These are phyloP conservation scores for Ceratocystis destructans DNA, from an alignment of 2,329 filamentous ascomycete species.

Conservation along the genomic window DNA sequence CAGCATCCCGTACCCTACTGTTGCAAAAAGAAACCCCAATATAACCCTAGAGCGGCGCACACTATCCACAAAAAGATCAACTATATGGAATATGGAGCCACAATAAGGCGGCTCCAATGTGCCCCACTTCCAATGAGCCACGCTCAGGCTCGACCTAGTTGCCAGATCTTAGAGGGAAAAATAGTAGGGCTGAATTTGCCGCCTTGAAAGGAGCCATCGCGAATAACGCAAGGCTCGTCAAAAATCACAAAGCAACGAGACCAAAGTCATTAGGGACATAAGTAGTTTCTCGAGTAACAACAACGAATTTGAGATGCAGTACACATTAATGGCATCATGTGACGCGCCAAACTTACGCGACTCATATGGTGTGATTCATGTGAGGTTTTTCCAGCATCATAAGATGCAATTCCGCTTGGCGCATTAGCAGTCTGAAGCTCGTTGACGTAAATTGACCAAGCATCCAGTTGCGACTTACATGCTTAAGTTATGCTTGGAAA, in stretches of 20 bases:
- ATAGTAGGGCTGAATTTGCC: constrained; percentile 7
- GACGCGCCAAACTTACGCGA: constrained; percentile 18
- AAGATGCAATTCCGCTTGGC: constrained; percentile 17
- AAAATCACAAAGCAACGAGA: not conserved
- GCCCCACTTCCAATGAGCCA: too few species aligned
- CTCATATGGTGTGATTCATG: not conserved
- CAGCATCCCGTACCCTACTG: too few species aligned
- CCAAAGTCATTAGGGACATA: not conserved
- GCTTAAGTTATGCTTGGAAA: constrained; percentile 1
- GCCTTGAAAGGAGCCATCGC: constrained; percentile 6
- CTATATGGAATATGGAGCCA: too few species aligned
- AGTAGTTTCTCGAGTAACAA: not conserved
- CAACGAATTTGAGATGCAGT: not conserved
- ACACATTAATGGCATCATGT: constrained; percentile 8
- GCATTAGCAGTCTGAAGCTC: constrained; percentile 9
- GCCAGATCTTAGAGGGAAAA: constrained; percentile 14
- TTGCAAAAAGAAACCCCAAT: too few species aligned
- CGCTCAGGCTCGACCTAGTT: not conserved
- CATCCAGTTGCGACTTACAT: constrained; percentile 1
- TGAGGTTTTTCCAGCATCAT: not conserved
- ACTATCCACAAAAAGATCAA: too few species aligned
- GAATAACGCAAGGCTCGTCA: not conserved
- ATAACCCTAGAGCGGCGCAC: too few species aligned
- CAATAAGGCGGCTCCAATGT: too few species aligned
- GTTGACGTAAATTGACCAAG: not conserved